These are phyloP conservation scores for Cucurbita moschata DNA, from an alignment of 306 rosid genomes.

Conservation along the genomic window DNA sequence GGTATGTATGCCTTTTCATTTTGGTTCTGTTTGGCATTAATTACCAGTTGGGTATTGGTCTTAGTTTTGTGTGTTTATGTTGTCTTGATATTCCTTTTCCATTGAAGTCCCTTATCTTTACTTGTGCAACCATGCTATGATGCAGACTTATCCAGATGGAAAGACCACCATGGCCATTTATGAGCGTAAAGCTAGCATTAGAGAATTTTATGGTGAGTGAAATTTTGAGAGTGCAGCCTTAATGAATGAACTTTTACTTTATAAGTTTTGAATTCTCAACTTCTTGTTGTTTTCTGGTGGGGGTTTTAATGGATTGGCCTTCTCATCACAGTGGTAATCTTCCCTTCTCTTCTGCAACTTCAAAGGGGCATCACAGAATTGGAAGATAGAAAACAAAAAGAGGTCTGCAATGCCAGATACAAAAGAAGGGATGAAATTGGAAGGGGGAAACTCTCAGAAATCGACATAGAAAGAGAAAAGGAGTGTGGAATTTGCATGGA, in stretches of 20 bases:
- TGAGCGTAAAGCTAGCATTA: conserved; percentile 78
- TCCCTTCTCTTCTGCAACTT: conserved; percentile 85
- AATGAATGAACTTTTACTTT: not conserved
- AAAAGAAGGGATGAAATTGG: conserved; percentile 35
- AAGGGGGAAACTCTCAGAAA: conserved; percentile 31
- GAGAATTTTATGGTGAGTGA: conserved; percentile 70
- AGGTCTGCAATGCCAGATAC: conserved; percentile 31
- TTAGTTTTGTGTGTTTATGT: not conserved
- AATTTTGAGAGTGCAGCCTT: not conserved
- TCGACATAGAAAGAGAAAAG: conserved; percentile 72
- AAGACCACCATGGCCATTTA: conserved; percentile 65
- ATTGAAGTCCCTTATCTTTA: not conserved
- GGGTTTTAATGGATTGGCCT: not conserved
- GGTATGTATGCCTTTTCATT: conserved; percentile 26
- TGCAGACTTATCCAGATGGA: conserved; percentile 75
- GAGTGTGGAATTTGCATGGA: conserved; percentile 97
- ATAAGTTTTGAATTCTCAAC: not conserved
- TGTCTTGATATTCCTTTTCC: not conserved
- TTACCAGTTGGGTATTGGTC: not conserved
- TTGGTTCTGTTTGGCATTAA: not conserved
- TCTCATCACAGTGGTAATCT: conserved; percentile 47
- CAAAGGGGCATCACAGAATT: conserved; percentile 71
- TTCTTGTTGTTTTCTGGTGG: not conserved
- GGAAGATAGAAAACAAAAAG: conserved; percentile 79
- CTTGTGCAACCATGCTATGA: conserved; percentile 13